Conservation (phyloP, 495 filamentous ascomycete species). For the Aspergillus mulundensis region DNA sequence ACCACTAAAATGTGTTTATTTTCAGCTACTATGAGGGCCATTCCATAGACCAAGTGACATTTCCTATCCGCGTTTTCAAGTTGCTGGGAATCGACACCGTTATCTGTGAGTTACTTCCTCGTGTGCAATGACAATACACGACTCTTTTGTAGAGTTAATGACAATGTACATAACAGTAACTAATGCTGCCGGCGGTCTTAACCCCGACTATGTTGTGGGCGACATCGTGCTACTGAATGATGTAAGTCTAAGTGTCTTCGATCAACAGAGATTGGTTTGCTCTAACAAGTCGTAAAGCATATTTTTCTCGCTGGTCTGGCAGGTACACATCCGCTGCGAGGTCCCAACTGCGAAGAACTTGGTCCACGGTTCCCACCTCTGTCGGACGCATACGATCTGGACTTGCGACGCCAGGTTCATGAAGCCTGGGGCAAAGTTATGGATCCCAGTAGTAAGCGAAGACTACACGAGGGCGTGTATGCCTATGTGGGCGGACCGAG, state of each 20-base stretch:
- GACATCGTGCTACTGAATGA: constrained; percentile 73
- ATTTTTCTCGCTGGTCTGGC: constrained; percentile 70
- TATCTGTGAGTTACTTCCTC: constrained; percentile 45
- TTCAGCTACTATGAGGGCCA: constrained; percentile 74
- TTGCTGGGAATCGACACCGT: constrained; percentile 61
- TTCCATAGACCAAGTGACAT: constrained; percentile 62
- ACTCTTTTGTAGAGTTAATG: neutral
- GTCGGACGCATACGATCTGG: constrained; percentile 73
- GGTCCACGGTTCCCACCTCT: constrained; percentile 68
- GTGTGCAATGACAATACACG: neutral
- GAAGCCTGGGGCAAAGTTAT: constrained; percentile 53
- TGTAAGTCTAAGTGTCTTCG: constrained; percentile 39
- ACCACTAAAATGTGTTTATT: neutral
- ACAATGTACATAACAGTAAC: constrained; percentile 61
- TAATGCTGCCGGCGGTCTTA: constrained; percentile 73
- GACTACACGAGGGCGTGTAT: constrained; percentile 70
- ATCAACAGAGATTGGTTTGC: neutral
- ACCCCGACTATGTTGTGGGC: constrained; percentile 63
- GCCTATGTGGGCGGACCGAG: constrained; percentile 70
- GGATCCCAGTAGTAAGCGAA: constrained; percentile 36
- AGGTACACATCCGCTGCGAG: constrained; percentile 66
- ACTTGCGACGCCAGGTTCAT: constrained; percentile 58
- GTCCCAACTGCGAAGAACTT: constrained; percentile 64
- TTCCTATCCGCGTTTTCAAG: constrained; percentile 68
- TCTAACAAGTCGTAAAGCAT: constrained; percentile 47